These are phyloP conservation scores for Daldinia bambusicola DNA, from an alignment of 495 filamentous ascomycete species.

Conservation along the genomic window DNA sequence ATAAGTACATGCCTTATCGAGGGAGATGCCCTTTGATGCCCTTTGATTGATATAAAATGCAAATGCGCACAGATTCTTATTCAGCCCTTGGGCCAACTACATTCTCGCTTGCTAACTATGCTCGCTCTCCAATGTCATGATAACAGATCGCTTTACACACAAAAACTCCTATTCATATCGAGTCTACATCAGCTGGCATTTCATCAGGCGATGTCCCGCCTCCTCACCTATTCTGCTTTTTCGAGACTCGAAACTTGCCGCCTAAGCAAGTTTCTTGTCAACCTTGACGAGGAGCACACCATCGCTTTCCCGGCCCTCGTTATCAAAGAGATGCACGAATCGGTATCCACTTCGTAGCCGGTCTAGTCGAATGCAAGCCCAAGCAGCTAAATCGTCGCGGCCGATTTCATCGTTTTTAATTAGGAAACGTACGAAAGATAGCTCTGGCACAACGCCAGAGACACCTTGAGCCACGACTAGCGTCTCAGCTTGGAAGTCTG, in stretches of 20 bases:
- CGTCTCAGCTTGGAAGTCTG: slow-evolving; percentile 74
- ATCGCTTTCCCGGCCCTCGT: slow-evolving; percentile 66
- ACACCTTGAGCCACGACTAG: slow-evolving; percentile 68
- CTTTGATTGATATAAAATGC: neutral
- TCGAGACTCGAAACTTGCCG: slow-evolving; percentile 3
- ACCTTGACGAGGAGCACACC: slow-evolving; percentile 78
- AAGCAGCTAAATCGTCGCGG: slow-evolving; percentile 79
- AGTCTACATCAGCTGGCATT: neutral
- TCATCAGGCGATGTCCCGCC: neutral
- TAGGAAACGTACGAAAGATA: slow-evolving; percentile 88
- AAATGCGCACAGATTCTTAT: slow-evolving; percentile 12
- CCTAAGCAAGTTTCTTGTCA: slow-evolving; percentile 62
- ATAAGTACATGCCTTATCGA: slow-evolving; percentile 1
- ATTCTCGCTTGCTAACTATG: slow-evolving; percentile 15
- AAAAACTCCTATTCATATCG: neutral
- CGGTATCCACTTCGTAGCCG: slow-evolving; percentile 78
- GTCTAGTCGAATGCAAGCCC: slow-evolving; percentile 89
- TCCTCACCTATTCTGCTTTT: neutral
- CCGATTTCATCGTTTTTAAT: slow-evolving; percentile 84
- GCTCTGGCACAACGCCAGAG: slow-evolving; percentile 73
- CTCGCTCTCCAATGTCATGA: slow-evolving; percentile 21
- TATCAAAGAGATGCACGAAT: slow-evolving; percentile 77
- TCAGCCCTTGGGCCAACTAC: slow-evolving; percentile 16
- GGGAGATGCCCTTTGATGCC: slow-evolving; percentile 15
- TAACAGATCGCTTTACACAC: neutral